Evolutionary conservation across 345 rosid genomes (phyloP), one percentile per base, ranked within the genome.

Genomic region (Psidium guajava): DNA sequence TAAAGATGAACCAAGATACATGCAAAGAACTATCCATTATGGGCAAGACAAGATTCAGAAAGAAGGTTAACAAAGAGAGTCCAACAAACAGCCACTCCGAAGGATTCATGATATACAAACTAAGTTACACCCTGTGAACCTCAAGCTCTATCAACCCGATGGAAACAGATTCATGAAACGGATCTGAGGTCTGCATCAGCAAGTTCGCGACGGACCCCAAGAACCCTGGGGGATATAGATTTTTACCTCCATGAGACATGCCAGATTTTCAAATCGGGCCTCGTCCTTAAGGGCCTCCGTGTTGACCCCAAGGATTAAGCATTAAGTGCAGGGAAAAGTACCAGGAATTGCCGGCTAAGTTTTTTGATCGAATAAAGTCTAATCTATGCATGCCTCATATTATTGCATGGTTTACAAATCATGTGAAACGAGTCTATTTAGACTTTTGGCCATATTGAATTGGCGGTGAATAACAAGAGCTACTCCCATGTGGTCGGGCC

Each of bases 1-100:
- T 0, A n/a, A 13, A 59, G 36, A 59, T 6, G 54, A 59, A 59
- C 36, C 4, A 59, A 27, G 73, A 59, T 3, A n/a, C 0, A 0
- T 27, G 73, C 69, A 5, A 58, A 58, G 12, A n/a, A 5, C 18
- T 16, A 58, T 13, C 0, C 5, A 58, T 0, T 2, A 58, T 58
- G 32, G 36, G 73, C 6, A 59, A 0, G 73, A 1, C 73, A 59
- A 59, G 9, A 59, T 27, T n/a, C 2, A 59, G 32, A 59, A 27
- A 0, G 10, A n/a, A 59, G 9, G 13, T 59, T n/a, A n/a, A 59
- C 4, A 59, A 27, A 59, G 73, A 59, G 5, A 59, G 73, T 59
- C 36, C 40, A 27, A 27, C 9, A 13, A 0, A 27, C 69, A 59
- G 32, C 64, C 28, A 25, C 25, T 57, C 8, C 32, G 25, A 25